These are phyloP conservation scores for Shiraia sp. DNA, from an alignment of 2,329 filamentous ascomycete genomes.

Conservation along the genomic window DNA sequence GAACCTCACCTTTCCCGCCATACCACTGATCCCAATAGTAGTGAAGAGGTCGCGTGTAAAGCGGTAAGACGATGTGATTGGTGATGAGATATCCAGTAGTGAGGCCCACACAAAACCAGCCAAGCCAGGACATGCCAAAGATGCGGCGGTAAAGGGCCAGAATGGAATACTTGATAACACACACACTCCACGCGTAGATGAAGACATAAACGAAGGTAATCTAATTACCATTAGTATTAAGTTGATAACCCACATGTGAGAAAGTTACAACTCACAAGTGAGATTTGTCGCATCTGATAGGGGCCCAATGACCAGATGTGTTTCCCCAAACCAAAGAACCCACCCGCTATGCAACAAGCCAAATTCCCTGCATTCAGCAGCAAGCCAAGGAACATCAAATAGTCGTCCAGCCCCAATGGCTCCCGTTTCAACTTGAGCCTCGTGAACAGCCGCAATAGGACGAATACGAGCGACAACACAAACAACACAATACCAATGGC, in stretches of 20 bases:
- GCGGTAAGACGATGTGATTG: slow-evolving; percentile 22
- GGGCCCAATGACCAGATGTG: slow-evolving; percentile 27
- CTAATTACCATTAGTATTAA: slow-evolving; percentile 6
- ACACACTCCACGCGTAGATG: slow-evolving; percentile 32
- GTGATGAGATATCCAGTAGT: slow-evolving; percentile 23
- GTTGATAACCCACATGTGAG: not conserved
- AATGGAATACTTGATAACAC: slow-evolving; percentile 32
- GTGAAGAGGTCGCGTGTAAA: slow-evolving; percentile 18
- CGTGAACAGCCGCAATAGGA: slow-evolving; percentile 20
- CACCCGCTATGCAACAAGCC: slow-evolving; percentile 31
- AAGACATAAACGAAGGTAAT: slow-evolving; percentile 31
- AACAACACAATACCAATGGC: slow-evolving; percentile 27
- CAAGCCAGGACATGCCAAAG: slow-evolving; percentile 28
- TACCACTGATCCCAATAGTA: slow-evolving; percentile 29
- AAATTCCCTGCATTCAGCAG: slow-evolving; percentile 26
- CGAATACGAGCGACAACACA: slow-evolving; percentile 21
- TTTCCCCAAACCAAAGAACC: slow-evolving; percentile 28
- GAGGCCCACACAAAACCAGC: slow-evolving; percentile 20
- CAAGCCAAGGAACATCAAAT: slow-evolving; percentile 27
- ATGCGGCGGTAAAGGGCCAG: slow-evolving; percentile 31
- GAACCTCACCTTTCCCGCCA: slow-evolving; percentile 16
- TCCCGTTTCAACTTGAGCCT: slow-evolving; percentile 21
- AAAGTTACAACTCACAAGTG: slow-evolving; percentile 15
- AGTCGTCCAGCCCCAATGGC: slow-evolving; percentile 21
- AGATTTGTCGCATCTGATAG: slow-evolving; percentile 30